Evolutionary conservation across 306 rosid genomes (phyloP).

Genomic region (Neltuma alba): DNA sequence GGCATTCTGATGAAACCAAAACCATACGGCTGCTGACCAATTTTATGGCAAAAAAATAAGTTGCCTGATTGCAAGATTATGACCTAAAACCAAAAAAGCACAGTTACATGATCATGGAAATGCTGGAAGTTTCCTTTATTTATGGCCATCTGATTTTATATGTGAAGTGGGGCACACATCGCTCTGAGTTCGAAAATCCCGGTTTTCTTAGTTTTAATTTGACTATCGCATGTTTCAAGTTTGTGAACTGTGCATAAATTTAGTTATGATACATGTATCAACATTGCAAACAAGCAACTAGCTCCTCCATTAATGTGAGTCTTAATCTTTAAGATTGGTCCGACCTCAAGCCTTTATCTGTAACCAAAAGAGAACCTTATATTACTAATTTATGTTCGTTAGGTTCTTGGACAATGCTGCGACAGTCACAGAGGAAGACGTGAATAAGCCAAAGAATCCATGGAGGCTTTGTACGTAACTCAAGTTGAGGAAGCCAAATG

Average conservation of each 20-base stretch:
- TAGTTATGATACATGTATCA: neutral
- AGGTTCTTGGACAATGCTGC: slow-evolving; percentile 77
- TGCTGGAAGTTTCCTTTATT: neutral
- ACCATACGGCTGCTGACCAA: neutral
- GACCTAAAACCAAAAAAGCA: too few relatives aligned
- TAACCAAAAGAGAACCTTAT: neutral
- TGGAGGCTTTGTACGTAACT: slow-evolving; percentile 72
- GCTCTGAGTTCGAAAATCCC: neutral
- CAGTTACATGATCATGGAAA: neutral
- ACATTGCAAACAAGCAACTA: neutral
- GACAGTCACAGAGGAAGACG: slow-evolving; percentile 50
- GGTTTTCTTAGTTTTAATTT: neutral
- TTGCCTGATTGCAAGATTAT: neutral
- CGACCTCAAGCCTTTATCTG: neutral
- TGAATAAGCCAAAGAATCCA: slow-evolving; percentile 38
- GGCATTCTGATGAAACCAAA: slow-evolving; percentile 8
- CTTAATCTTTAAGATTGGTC: neutral
- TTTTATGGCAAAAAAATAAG: neutral
- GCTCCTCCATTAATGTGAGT: neutral
- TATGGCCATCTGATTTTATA: neutral
- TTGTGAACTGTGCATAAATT: neutral
- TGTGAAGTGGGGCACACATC: neutral
- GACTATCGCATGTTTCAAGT: neutral
- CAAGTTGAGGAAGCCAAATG: slow-evolving; percentile 76
- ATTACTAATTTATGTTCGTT: neutral